Evolutionary conservation across 169 alveolate species (phyloP).

Genomic region (Plasmodium knowlesi): DNA sequence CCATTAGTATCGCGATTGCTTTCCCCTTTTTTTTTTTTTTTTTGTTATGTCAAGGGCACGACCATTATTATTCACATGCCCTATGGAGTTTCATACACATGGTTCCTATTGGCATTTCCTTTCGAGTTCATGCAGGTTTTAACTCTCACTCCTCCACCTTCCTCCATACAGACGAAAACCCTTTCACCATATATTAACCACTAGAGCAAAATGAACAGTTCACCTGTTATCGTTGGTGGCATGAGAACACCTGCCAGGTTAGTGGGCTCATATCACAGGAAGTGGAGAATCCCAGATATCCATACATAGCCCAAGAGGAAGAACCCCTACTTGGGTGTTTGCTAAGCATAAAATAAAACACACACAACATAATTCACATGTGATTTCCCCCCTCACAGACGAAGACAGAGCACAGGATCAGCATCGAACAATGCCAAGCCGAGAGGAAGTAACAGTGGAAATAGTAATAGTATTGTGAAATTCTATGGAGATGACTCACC

Average conservation of each 20-base stretch:
- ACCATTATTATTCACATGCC: neutral
- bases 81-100: neutral
- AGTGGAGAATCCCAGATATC: neutral
- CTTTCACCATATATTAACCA: neutral
- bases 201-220: conserved; percentile 14
- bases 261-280: neutral
- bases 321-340: neutral
- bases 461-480: conserved; percentile 34
- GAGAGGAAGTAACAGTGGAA: conserved; percentile 53
- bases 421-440: conserved; percentile 1
- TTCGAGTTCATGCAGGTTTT: neutral
- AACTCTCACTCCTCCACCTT: neutral
- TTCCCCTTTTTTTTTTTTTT: neutral
- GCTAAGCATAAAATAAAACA: neutral
- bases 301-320: neutral
- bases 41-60: neutral
- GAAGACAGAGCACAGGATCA: conserved; percentile 47
- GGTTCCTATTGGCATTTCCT: neutral
- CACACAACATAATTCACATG: neutral
- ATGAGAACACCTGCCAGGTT: conserved; percentile 69
- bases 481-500: conserved; percentile 75
- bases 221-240: conserved; percentile 68
- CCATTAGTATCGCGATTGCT: neutral
- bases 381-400: neutral
- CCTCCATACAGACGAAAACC: neutral